Conservation (phyloP, 768 basidiomycete genomes). For the Kwoniella bestiolae region DNA sequence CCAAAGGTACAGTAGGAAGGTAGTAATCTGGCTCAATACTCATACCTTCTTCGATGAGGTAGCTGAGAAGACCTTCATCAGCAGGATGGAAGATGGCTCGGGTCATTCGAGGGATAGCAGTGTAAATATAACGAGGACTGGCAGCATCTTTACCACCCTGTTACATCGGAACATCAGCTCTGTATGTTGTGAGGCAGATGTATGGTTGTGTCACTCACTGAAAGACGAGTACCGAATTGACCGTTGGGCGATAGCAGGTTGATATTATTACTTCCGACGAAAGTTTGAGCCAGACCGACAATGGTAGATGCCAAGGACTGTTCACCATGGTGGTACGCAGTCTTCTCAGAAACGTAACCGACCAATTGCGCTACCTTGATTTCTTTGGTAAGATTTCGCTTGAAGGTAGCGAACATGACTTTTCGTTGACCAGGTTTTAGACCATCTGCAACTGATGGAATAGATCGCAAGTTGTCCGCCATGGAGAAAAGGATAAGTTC, state of each 20-base stretch:
- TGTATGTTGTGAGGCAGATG: background rate
- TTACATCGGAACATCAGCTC: background rate
- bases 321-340: constrained; percentile 97
- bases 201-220: constrained; percentile 22
- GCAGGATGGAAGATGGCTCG: constrained; percentile 76
- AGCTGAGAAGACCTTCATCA: constrained; percentile 83
- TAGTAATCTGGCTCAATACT: constrained; percentile 93
- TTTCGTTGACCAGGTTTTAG: constrained; percentile 97
- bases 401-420: constrained; percentile 95
- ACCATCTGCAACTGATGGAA: constrained; percentile 90
- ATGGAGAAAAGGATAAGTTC: constrained; percentile 98
- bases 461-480: constrained; percentile 98
- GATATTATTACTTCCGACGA: constrained; percentile 92
- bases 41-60: constrained; percentile 81
- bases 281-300: constrained; percentile 90
- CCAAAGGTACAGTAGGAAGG: constrained; percentile 82
- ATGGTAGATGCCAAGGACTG: constrained; percentile 83
- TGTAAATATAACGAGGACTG: constrained; percentile 94
- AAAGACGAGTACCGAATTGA: constrained; percentile 86
- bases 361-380: constrained; percentile 94
- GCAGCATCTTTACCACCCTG: constrained; percentile 96
- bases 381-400: constrained; percentile 86
- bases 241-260: constrained; percentile 85
- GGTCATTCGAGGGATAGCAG: constrained; percentile 73
- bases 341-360: constrained; percentile 91